Evolutionary conservation across 208 protist genomes (phyloP).

Genomic region (Wallacemonas sp.): DNA sequence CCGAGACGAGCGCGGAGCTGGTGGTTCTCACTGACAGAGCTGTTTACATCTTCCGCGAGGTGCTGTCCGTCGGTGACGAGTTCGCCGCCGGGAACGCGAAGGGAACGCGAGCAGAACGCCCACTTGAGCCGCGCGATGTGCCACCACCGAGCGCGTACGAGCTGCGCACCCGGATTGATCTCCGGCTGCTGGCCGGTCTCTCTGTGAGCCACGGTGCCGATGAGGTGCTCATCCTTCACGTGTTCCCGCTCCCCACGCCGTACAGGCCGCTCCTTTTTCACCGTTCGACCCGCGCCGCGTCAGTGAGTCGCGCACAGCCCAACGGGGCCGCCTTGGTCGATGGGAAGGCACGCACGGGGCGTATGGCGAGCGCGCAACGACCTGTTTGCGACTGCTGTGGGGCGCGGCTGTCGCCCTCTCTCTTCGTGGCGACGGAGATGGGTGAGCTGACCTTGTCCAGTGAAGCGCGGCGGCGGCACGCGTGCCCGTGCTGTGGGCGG

Average conservation of each 20-base stretch:
- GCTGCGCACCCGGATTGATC: constrained; percentile 60
- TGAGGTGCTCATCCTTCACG: constrained; percentile 58
- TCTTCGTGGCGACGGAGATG: neutral
- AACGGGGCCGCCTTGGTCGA: neutral
- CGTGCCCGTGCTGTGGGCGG: constrained; percentile 64
- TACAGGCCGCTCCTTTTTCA: constrained; percentile 30
- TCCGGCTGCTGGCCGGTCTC: constrained; percentile 62
- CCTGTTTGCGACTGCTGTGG: constrained; percentile 22
- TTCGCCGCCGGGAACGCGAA: neutral
- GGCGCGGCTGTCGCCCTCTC: constrained; percentile 15
- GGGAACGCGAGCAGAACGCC: neutral
- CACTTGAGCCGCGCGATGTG: neutral
- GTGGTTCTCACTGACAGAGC: constrained; percentile 24
- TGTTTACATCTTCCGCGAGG: constrained; percentile 6
- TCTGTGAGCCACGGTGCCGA: constrained; percentile 65
- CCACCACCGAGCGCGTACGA: constrained; percentile 6
- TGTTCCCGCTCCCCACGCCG: constrained; percentile 46
- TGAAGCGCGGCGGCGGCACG: constrained; percentile 50
- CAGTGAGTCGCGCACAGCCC: neutral
- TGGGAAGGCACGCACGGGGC: no score
- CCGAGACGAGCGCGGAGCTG: constrained; percentile 25
- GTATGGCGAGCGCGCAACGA: neutral
- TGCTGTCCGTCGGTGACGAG: neutral
- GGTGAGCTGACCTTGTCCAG: constrained; percentile 9
- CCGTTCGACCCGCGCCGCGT: neutral